Conservation (phyloP, 2,329 filamentous ascomycete genomes). For the Hymenoscyphus albidus region DNA sequence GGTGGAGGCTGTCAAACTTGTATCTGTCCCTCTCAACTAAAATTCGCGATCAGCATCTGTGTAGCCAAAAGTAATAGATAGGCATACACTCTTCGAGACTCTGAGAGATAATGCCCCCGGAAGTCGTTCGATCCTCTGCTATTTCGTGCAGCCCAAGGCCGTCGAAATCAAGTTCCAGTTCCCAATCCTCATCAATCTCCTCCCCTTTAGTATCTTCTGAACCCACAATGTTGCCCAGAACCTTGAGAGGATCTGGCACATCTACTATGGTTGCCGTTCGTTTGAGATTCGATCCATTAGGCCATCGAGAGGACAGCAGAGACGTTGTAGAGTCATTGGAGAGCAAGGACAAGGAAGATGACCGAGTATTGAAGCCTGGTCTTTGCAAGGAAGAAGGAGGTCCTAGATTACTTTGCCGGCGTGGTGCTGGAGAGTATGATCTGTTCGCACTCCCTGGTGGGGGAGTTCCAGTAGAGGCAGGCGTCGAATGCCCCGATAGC, state of each 20-base stretch:
- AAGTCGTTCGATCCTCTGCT: constrained; percentile 12
- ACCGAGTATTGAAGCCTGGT: constrained; percentile 63
- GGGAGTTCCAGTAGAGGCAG: constrained; percentile 45
- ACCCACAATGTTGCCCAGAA: constrained; percentile 49
- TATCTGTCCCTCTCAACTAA: constrained; percentile 74
- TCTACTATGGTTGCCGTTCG: constrained; percentile 51
- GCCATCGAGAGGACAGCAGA: constrained; percentile 60
- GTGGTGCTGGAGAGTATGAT: constrained; percentile 66
- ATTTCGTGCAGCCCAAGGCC: constrained; percentile 68
- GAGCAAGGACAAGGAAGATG: constrained; percentile 74
- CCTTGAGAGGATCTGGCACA: constrained; percentile 65
- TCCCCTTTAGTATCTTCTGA: constrained; percentile 25
- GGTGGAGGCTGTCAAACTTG: constrained; percentile 86
- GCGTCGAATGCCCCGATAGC: constrained; percentile 66
- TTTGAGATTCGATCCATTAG: constrained; percentile 65
- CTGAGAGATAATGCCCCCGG: constrained; percentile 42
- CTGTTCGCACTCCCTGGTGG: constrained; percentile 56
- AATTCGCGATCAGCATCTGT: constrained; percentile 14
- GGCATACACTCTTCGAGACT: constrained; percentile 69
- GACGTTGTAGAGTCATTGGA: constrained; percentile 75
- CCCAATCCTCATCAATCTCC: constrained; percentile 48
- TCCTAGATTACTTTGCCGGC: constrained; percentile 64
- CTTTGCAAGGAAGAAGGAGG: constrained; percentile 67
- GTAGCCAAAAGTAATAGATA: constrained; percentile 12
- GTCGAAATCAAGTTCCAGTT: constrained; percentile 72